Evolutionary conservation across 1,284 basidiomycete species (phyloP).

Genomic region (Malassezia equina): DNA sequence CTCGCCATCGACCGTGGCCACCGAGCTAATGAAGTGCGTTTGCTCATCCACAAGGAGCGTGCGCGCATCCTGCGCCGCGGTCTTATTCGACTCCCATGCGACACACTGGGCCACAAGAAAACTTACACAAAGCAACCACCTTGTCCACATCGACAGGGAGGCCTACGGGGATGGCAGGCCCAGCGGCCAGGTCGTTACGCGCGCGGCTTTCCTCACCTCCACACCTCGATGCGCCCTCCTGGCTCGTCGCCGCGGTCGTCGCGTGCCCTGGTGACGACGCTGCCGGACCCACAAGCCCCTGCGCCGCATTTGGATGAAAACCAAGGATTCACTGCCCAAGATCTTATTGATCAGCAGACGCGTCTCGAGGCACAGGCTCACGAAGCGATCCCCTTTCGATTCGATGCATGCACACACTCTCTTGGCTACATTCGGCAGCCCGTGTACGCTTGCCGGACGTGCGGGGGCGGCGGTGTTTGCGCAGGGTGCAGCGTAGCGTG

Average conservation of each 20-base stretch:
- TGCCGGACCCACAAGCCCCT: conserved; percentile 7
- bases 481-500: conserved; percentile 49
- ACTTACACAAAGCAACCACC: not conserved
- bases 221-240: not conserved
- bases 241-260: not conserved
- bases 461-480: conserved; percentile 49
- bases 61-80: not conserved
- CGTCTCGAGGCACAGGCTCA: conserved; percentile 47
- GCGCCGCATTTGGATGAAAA: conserved; percentile 15
- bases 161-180: no score
- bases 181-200: no score
- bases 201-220: not conserved
- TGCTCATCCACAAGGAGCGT: conserved; percentile 1
- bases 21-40: not conserved
- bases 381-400: conserved; percentile 47
- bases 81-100: not conserved
- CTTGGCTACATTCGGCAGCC: conserved; percentile 48
- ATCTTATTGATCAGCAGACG: conserved; percentile 46
- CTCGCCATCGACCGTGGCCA: not conserved
- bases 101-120: not conserved
- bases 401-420: conserved; percentile 48
- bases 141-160: not conserved
- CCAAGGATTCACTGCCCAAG: conserved; percentile 42
- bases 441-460: conserved; percentile 46
- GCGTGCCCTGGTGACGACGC: not conserved